Conservation (phyloP, 2,329 filamentous ascomycete species). For the Penicillium sp. region DNA sequence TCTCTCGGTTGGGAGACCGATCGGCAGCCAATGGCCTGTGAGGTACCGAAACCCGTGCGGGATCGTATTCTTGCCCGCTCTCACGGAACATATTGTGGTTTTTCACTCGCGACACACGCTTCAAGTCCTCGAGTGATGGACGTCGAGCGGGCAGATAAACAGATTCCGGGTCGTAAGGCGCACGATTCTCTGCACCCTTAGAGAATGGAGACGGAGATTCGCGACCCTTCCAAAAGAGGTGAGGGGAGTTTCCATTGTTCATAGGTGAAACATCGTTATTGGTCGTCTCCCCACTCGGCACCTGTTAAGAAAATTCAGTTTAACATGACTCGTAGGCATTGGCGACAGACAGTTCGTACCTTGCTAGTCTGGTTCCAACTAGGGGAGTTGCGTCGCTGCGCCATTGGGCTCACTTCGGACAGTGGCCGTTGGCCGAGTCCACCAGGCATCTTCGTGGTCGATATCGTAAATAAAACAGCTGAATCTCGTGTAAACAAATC, state of each 20-base stretch:
- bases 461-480: not conserved
- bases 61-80: constrained; percentile 90
- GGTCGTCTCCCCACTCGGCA: constrained; percentile 71
- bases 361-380: constrained; percentile 78
- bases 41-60: constrained; percentile 70
- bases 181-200: constrained; percentile 68
- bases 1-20: constrained; percentile 56
- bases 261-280: constrained; percentile 84
- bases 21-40: constrained; percentile 75
- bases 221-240: constrained; percentile 84
- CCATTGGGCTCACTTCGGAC: constrained; percentile 83
- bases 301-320: constrained; percentile 56
- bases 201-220: constrained; percentile 67
- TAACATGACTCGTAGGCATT: not conserved
- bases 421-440: constrained; percentile 69
- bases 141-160: constrained; percentile 74
- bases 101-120: constrained; percentile 91
- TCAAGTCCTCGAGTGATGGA: constrained; percentile 91
- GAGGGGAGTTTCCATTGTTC: constrained; percentile 66
- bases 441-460: constrained; percentile 57
- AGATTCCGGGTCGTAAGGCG: constrained; percentile 58
- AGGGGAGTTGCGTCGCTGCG: constrained; percentile 86
- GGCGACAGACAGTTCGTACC: constrained; percentile 49
- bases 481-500: not conserved
- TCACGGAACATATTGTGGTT: constrained; percentile 98